Evolutionary conservation across 208 protist genomes (phyloP), one percentile per base, ranked within the genome.

Genomic region (Herpetomonas samuelpessoai): DNA sequence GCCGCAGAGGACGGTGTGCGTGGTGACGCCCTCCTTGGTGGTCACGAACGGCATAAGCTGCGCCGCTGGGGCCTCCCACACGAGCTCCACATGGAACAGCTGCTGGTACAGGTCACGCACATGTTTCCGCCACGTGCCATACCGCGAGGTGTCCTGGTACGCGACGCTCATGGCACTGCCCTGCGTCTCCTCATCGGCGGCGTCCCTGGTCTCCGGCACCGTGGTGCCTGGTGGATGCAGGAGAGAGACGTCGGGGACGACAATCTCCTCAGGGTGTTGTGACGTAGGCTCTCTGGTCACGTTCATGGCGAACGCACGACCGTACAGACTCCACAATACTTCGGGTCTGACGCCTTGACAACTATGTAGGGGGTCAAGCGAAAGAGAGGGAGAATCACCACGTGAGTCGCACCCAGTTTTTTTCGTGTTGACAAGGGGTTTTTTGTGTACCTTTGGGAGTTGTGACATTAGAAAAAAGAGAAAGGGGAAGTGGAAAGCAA

Each of bases 121-220:
- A 65, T 96, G 91, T 65, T 96, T 96, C 30, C 88, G 85, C 88
- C 91, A 96, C 39, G 86, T 93, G 53, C 71, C 78, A 62, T 92
- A 96, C 22, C 79, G 70, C 29, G 49, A 53, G 22, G 60, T 80
- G 48, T 96, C 81, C 45, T 91, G 86, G 57, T 96, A 96, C 19
- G 47, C 27, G 2, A 66, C 56, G 12, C 74, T 57, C 2, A 57
- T 52, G 7, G 14, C 47, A 7, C 10, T 21, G 10, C 9, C 9
- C 14, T 12, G 10, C 12, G 46, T 3, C 9, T 30, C 27, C 49
- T 54, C 49, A 54, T 6, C 44, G 3, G 9, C 44, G 3, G 3
- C 18, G 7, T 22, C 44, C 16, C 44, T 22, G 10, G 35, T 7
- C n/a, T n/a, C n/a, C n/a, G n/a, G n/a, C n/a, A n/a, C n/a, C n/a